phyloP scores from a whole-genome alignment of 805 yeast genomes.

The Saturnispora mendoncae region DNA sequence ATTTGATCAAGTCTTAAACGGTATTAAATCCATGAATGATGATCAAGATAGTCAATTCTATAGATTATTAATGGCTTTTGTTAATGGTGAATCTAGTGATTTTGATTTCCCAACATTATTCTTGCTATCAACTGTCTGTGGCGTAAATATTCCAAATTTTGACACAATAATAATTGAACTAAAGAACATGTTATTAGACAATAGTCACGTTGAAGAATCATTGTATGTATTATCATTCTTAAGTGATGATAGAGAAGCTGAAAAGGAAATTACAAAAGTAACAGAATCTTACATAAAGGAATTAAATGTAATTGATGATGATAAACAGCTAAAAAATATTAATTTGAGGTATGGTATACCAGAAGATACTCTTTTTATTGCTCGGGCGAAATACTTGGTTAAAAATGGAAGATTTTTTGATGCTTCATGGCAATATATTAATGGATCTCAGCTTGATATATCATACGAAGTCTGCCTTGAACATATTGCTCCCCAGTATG shows the following conservation, averaged over 20 bases:
- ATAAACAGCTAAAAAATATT: slow-evolving; percentile 29
- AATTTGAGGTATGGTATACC: slow-evolving; percentile 41
- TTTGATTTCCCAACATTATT: slow-evolving; percentile 12
- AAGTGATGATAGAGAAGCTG: slow-evolving; percentile 36
- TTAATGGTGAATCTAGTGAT: slow-evolving; percentile 2
- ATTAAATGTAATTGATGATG: slow-evolving; percentile 23
- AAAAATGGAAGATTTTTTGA: slow-evolving; percentile 42
- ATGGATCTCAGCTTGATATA: slow-evolving; percentile 48
- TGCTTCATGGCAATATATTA: slow-evolving; percentile 48
- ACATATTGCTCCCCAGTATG: slow-evolving; percentile 64
- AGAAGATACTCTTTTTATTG: slow-evolving; percentile 37
- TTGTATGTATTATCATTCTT: slow-evolving; percentile 56
- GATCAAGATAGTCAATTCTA: slow-evolving; percentile 5
- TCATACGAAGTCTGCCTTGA: slow-evolving; percentile 54
- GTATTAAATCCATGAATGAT: slow-evolving; percentile 15
- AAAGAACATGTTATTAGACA: slow-evolving; percentile 42
- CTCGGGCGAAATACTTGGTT: slow-evolving; percentile 51
- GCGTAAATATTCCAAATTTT: slow-evolving; percentile 8
- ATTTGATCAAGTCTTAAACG: slow-evolving; percentile 27
- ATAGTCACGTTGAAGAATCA: slow-evolving; percentile 49
- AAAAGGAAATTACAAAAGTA: slow-evolving; percentile 31
- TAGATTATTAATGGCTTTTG: not conserved
- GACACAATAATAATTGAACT: slow-evolving; percentile 26
- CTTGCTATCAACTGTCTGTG: slow-evolving; percentile 14
- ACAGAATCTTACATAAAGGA: slow-evolving; percentile 29